Conservation (phyloP, 331 rosid species). For the Saraca asoca region DNA sequence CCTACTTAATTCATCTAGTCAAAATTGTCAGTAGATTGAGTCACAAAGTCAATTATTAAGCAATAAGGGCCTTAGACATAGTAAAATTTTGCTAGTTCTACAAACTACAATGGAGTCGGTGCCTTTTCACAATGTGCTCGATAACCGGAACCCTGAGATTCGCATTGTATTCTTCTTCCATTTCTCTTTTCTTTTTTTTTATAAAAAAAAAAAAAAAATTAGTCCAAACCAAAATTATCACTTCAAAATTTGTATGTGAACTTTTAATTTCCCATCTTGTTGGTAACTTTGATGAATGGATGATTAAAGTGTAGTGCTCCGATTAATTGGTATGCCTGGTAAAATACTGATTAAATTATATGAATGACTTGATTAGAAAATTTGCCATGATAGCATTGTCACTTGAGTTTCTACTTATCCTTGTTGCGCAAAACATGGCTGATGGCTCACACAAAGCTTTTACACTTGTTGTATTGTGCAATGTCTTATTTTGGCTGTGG, state of each 20-base stretch:
- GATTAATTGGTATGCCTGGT: background rate
- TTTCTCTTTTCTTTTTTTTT: background rate
- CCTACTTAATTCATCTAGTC: too few species aligned
- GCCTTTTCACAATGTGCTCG: slow-evolving; percentile 59
- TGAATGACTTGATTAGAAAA: background rate
- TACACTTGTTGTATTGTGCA: background rate
- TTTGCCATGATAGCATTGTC: background rate
- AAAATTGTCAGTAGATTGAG: too few species aligned
- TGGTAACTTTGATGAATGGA: background rate
- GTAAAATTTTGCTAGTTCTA: too few species aligned
- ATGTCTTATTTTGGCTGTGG: slow-evolving; percentile 14
- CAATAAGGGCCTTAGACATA: too few species aligned
- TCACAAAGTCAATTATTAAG: too few species aligned
- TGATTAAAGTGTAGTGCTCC: background rate
- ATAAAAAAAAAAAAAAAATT: background rate
- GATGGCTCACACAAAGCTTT: background rate
- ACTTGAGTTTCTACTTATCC: background rate
- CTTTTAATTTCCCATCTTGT: slow-evolving; percentile 13
- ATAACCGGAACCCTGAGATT: slow-evolving; percentile 48
- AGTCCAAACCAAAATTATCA: background rate
- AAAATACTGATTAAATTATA: too few species aligned
- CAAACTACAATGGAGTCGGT: slow-evolving; percentile 57
- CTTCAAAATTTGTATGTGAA: background rate
- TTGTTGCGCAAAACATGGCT: background rate
- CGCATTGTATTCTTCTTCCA: slow-evolving; percentile 47